phyloP scores from a whole-genome alignment of 2,329 filamentous ascomycete genomes.

The Cylindrodendrum hubeiense region DNA sequence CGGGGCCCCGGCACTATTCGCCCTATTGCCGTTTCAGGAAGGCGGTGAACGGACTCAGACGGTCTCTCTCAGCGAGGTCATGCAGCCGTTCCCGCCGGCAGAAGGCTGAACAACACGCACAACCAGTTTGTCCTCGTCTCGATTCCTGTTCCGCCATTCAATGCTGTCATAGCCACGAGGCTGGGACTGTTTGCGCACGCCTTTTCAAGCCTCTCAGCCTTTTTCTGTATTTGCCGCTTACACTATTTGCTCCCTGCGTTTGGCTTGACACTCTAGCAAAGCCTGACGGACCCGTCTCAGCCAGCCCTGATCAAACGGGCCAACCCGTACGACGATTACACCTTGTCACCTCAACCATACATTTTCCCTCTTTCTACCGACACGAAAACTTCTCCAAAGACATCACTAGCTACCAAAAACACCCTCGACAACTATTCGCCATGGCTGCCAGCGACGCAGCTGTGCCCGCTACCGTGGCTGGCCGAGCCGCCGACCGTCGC shows the following conservation, averaged over 20 bases:
- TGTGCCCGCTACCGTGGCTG: slow-evolving; percentile 48
- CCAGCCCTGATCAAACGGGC: slow-evolving; percentile 3
- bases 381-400: neutral
- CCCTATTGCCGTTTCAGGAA: slow-evolving; percentile 31
- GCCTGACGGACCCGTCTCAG: slow-evolving; percentile 4
- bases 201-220: neutral
- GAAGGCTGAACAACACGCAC: slow-evolving; percentile 34
- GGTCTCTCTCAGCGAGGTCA: slow-evolving; percentile 34
- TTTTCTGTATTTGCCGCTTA: slow-evolving; percentile 2
- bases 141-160: neutral
- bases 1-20: slow-evolving; percentile 33
- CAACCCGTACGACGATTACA: slow-evolving; percentile 4
- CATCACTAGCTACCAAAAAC: neutral
- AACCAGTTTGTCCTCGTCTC: slow-evolving; percentile 21
- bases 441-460: slow-evolving; percentile 57
- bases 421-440: slow-evolving; percentile 22
- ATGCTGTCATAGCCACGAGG: slow-evolving; percentile 9
- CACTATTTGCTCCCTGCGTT: slow-evolving; percentile 5
- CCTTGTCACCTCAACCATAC: neutral
- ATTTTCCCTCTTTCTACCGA: slow-evolving; percentile 5
- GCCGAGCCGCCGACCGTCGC: slow-evolving; percentile 50
- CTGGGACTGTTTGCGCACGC: slow-evolving; percentile 12
- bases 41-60: slow-evolving; percentile 39
- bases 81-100: slow-evolving; percentile 28
- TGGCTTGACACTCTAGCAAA: slow-evolving; percentile 6